A percentile compares a stretch with the other conserved stretches of the same genome.
Evolutionary conservation across 2,329 filamentous ascomycete genomes (phyloP).

Genomic region (Saccharata proteae): DNA sequence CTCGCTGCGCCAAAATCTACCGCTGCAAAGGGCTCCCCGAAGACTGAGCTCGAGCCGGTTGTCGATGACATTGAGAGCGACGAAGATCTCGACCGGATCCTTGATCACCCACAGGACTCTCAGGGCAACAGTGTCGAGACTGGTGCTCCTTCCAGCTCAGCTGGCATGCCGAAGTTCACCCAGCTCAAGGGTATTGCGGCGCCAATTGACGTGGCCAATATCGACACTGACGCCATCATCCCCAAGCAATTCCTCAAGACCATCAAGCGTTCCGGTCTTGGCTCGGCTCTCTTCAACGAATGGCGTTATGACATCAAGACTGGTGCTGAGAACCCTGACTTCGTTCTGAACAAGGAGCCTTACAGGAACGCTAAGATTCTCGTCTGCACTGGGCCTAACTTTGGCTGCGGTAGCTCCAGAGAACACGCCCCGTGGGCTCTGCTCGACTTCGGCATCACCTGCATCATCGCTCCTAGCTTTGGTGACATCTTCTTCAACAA

Average conservation of each 20-base stretch:
- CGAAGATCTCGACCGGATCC: conserved; percentile 50
- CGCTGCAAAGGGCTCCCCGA: conserved; percentile 37
- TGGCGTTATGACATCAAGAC: conserved; percentile 62
- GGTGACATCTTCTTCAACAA: conserved; percentile 99
- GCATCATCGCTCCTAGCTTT: conserved; percentile 77
- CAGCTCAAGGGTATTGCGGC: conserved; percentile 78
- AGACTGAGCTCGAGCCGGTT: conserved; percentile 46
- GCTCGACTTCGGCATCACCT: conserved; percentile 91
- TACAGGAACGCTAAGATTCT: conserved; percentile 80
- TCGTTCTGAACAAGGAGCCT: conserved; percentile 81
- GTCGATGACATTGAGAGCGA: conserved; percentile 48
- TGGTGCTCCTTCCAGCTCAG: conserved; percentile 33
- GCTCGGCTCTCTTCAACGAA: conserved; percentile 73
- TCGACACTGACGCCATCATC: conserved; percentile 98
- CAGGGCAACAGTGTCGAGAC: conserved; percentile 52
- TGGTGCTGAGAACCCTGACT: conserved; percentile 63
- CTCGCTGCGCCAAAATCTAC: conserved; percentile 43
- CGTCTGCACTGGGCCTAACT: conserved; percentile 84
- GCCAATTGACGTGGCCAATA: conserved; percentile 75
- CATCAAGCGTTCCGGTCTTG: conserved; percentile 93
- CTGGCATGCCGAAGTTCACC: conserved; percentile 73
- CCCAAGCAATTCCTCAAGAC: conserved; percentile 99
- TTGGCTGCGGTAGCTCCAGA: conserved; percentile 83
- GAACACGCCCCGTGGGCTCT: conserved; percentile 97
- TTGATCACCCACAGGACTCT: conserved; percentile 51